Base-by-base conservation (phyloP, 2,329 filamentous ascomycete genomes). In the Fusarium sp. region DNA sequence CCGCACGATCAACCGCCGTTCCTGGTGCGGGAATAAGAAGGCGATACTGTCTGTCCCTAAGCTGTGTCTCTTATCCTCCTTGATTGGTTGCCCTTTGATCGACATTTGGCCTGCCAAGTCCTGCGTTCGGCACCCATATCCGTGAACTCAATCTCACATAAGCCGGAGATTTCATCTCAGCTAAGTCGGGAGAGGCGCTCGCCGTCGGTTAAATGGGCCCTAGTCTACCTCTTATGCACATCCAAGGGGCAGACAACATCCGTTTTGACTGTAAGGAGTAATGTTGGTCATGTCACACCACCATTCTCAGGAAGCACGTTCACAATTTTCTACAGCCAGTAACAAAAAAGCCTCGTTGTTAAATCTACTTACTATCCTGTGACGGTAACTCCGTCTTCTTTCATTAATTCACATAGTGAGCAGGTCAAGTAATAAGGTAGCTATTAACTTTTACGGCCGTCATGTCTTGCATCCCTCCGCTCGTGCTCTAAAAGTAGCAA, bases 381-480 rank as follows among this genome's bases (percentile, higher is more conserved):
- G 0, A 17, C 9, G 0, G 3, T 8, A 12, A 22, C 28, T n/a
- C 0, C 0, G 0, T 48, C 5, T 6, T 11, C 3, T 22, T 30
- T 48, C 14, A 0, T 12, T 17, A 0, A 3, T 22, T 4, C 20
- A 3, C 20, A 48, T 1, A 11, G 3, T 1, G 7, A 17, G 1
- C 10, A n/a, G 8, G 7, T 7, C 14, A n/a, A 13, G 10, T 3
- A 30, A 6, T 1, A 4, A 28, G 6, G 7, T 6, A 30, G 5
- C 2, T 17, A 3, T 48, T n/a, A 1, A 30, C 2, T 5, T 13
- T 8, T 7, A 50, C 3, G 3, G 0, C 1, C 28, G 22, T 17
- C 10, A 18, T 18, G 11, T 13, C 0, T 7, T 12, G 7, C 10
- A 17, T 50, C 24, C 18, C 28, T 30, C 22, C 1, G 11, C 7